Base-by-base conservation (phyloP, 1,139 yeast species). In the Pichia sp. region DNA sequence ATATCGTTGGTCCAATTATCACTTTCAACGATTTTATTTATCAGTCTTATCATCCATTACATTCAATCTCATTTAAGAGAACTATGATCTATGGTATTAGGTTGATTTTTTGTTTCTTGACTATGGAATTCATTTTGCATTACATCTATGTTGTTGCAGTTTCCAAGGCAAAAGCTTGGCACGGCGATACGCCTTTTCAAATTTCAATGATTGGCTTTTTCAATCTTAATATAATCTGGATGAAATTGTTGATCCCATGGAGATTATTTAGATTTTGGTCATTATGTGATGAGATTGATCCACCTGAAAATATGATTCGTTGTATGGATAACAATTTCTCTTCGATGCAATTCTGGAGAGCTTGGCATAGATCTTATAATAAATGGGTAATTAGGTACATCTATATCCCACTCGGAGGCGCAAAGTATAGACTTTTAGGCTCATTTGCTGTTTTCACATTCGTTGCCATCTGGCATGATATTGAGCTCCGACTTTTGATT, bases 391-490 rank as follows among this genome's bases (percentile, higher is more conserved):
- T 84, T 15, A 70, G 95, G 48, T 72, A 73, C 48, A 73, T 91
- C 35, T 91, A 91, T 55, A 72, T 89, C 18, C 97, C 97, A 2
- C 65, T 91, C 46, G 97, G 97, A 4, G 96, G 96, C 1, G 72
- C 84, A 1, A 67, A 64, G 8, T 72, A 75, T 52, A 66, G 95
- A 49, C 65, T 91, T 7, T 49, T 83, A 39, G 89, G 91, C 48
- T 78, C 89, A 24, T 66, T 91, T 33, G 74, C 89, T 21, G 96
- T 88, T n/a, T 93, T 93, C 59, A 80, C 95, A 28, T 93, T 93
- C 64, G 98, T 93, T 28, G 98, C 98, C 3, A 69, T 93, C 24
- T 93, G 99, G 99, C 99, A 93, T 62, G 98, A 93, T 57, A 89
- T 93, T 49, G 91, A 91, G 61, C 71, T 91, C 54, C 79, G 77